These are phyloP conservation scores for Megacollybia marginata DNA, from an alignment of 768 basidiomycete genomes.

Conservation along the genomic window DNA sequence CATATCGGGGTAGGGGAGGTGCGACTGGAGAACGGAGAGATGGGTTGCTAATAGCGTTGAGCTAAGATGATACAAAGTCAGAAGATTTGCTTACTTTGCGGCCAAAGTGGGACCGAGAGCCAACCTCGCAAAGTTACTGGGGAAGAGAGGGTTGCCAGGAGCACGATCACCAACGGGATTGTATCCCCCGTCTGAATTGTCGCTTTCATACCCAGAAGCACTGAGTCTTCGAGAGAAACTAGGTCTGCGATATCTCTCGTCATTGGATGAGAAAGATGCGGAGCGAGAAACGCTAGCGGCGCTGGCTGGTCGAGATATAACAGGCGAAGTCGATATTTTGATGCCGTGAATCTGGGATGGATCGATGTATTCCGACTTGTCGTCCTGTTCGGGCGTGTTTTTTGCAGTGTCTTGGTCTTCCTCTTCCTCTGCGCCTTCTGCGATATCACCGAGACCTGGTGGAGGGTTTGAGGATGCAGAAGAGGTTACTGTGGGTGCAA, in stretches of 20 bases:
- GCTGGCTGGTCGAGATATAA: background rate
- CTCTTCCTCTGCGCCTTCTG: conserved; percentile 58
- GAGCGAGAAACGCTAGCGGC: background rate
- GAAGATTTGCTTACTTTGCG: conserved; percentile 29
- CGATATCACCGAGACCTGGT: conserved; percentile 46
- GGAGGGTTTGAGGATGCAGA: conserved; percentile 11
- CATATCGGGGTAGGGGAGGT: conserved; percentile 12
- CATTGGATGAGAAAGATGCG: background rate
- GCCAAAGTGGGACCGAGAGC: conserved; percentile 57
- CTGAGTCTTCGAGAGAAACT: background rate
- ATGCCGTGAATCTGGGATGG: conserved; percentile 5
- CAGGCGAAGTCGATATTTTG: conserved; percentile 4
- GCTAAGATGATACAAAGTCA: background rate
- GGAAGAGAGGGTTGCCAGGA: conserved; percentile 76
- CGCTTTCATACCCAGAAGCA: conserved; percentile 11
- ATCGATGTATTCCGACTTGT: background rate
- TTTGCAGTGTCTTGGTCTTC: conserved; percentile 22
- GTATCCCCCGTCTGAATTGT: conserved; percentile 21
- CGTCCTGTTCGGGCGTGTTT: background rate
- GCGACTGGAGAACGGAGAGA: conserved; percentile 11
- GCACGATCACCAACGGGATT: conserved; percentile 54
- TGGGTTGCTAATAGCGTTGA: conserved; percentile 12
- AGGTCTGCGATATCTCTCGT: background rate
- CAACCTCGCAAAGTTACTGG: conserved; percentile 69
- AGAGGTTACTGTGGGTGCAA: conserved; percentile 23